Base-by-base conservation (phyloP, 2,329 filamentous ascomycete species). In the Rutstroemia sp. region DNA sequence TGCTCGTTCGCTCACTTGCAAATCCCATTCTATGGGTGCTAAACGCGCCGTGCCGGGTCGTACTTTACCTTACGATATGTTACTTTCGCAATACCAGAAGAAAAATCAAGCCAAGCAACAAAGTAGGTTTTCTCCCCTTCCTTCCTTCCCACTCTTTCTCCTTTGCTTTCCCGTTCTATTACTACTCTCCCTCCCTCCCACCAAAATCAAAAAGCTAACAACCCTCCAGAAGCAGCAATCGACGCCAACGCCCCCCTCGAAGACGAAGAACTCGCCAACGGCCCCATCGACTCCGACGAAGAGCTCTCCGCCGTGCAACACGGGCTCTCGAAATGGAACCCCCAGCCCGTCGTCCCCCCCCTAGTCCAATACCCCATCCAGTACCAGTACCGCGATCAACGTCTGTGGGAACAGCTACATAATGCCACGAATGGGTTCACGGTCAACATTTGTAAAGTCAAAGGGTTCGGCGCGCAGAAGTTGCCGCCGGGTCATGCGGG, bases 21-120 rank as follows among this genome's bases (percentile, higher is more conserved):
- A 96, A 73, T 92, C 87, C 59, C 92, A 96, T 63, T 86, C 81
- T n/a, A 96, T 96, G 92, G 91, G 92, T 10, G 87, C 92, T 5
- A 96, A 96, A 73, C 81, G 92, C 64, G 87, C 88, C 0, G 92
- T 96, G 3, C 87, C 90, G 5, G 92, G 92, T 0, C 80, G 92
- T 59, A 94, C 88, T 46, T 74, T 95, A 58, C 92, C 92, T 1
- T 96, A 96, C 68, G 91, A 96, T 71, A 94, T 95, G 86, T 76
- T 96, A 41, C 79, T 96, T 39, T 85, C 88, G 14, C 86, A 87
- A 7, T 94, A 94, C 67, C 89, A 94, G 71, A 96, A 97, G 79
- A 97, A 96, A 78, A 99, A 99, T 67, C 94, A 97, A 72, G 94
- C 94, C 21, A 95, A 96, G 69, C 90, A 96, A 75, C 94, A 97